Evolutionary conservation across 352 stramenopile genomes (phyloP), one percentile per base, ranked within the genome.

Genomic region (Phytophthora litchii): DNA sequence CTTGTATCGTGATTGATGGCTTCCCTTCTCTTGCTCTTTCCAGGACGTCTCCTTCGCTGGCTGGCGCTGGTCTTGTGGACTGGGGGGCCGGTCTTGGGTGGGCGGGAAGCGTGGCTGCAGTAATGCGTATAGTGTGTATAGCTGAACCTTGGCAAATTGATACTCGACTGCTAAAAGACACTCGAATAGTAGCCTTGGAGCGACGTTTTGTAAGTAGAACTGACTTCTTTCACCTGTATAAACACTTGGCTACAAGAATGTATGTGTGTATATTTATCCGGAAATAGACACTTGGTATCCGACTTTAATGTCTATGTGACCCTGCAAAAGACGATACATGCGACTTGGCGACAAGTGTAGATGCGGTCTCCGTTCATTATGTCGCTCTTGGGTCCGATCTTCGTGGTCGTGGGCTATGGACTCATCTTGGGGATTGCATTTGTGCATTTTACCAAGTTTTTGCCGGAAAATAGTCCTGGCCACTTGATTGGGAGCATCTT

Each of bases 381-480:
- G n/a, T 23, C 35, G 21, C 48, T 46, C 2, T 16, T 68, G 32
- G 67, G 71, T 12, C 47, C 51, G 13, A 6, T 63, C 14, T 72
- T 80, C 44, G 71, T 80, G 17, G 37, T 25, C 2, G 21, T 65
- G 19, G 71, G 63, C 27, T 80, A 77, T 50, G 49, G 46, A 27
- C 64, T 80, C 42, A 76, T 80, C 16, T 4, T 46, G 20, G 43
- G 46, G 35, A 49, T 77, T 41, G 56, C 58, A 12, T 52, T 27
- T 40, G 67, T 76, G 41, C 71, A 80, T 38, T 80, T 80, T 32
- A 53, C 45, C 53, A 54, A 60, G 25, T 64, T 80, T 11, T 32
- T 77, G 23, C 64, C 71, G 3, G 11, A 23, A 4, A 41, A 47
- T 3, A 63, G 52, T 11, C 19, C 37, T 0, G 8, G 11, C 0